A percentile compares a stretch with the other conserved stretches of the same genome.
Evolutionary conservation across 495 filamentous ascomycete species (phyloP).

Genomic region (Pyronema domesticum): DNA sequence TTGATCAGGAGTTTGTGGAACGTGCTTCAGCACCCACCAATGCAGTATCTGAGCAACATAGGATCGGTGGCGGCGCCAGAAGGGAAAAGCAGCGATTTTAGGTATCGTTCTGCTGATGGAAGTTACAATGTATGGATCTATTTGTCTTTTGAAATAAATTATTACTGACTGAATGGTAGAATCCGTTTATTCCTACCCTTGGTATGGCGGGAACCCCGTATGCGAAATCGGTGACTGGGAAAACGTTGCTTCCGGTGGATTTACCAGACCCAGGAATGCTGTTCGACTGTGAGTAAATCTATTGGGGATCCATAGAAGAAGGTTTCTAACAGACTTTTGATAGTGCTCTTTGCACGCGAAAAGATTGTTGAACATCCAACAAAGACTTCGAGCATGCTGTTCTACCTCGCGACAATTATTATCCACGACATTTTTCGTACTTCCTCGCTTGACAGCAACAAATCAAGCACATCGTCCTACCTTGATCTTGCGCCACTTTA

Average conservation of each 20-base stretch:
- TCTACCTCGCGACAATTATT: conserved; percentile 75
- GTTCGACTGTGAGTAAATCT: conserved; percentile 38
- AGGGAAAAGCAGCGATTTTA: conserved; percentile 3
- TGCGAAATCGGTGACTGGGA: conserved; percentile 20
- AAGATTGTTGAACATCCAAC: conserved; percentile 45
- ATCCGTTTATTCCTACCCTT: conserved; percentile 31
- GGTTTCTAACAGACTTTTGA: neutral
- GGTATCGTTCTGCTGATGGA: conserved; percentile 51
- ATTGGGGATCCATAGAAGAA: no score
- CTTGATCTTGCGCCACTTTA: conserved; percentile 40
- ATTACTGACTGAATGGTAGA: conserved; percentile 13
- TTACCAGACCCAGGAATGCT: conserved; percentile 54
- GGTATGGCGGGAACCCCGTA: conserved; percentile 32
- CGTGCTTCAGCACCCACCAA: conserved; percentile 46
- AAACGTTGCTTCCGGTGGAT: conserved; percentile 11
- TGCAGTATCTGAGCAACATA: conserved; percentile 31
- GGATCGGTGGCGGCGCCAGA: neutral
- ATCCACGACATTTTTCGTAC: conserved; percentile 47
- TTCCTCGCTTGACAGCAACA: conserved; percentile 29
- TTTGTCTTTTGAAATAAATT: neutral
- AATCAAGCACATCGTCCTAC: conserved; percentile 38
- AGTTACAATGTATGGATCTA: conserved; percentile 34
- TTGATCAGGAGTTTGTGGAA: conserved; percentile 41
- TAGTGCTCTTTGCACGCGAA: conserved; percentile 40
- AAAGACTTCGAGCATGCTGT: conserved; percentile 66